Conservation (phyloP, 768 basidiomycete genomes). For the Lentinus tigrinus region DNA sequence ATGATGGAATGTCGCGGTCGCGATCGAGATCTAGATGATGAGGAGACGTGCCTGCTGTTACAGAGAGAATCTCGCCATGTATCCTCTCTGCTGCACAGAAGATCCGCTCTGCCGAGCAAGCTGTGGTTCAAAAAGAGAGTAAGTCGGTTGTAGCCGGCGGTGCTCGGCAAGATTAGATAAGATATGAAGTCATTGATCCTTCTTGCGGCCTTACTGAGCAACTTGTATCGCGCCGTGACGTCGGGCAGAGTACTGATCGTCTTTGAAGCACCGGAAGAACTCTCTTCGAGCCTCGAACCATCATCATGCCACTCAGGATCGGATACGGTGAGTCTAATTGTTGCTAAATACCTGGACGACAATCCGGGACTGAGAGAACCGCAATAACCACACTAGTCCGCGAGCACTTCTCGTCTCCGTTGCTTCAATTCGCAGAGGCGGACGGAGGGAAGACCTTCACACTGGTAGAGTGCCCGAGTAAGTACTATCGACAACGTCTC, state of each 20-base stretch:
- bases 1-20: too few relatives aligned
- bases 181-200: background rate
- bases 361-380: background rate
- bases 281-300: background rate
- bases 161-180: constrained; percentile 1
- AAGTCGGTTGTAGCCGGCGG: too few relatives aligned
- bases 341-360: background rate
- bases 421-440: constrained; percentile 77
- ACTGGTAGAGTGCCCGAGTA: constrained; percentile 88
- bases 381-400: constrained; percentile 47
- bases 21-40: too few relatives aligned
- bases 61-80: too few relatives aligned
- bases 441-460: constrained; percentile 75
- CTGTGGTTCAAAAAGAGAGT: too few relatives aligned
- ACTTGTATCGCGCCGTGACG: too few relatives aligned
- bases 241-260: too few relatives aligned
- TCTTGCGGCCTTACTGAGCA: too few relatives aligned
- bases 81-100: too few relatives aligned
- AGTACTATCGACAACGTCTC: constrained; percentile 15
- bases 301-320: constrained; percentile 9
- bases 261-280: too few relatives aligned
- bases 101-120: too few relatives aligned
- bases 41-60: too few relatives aligned
- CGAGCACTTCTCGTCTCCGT: constrained; percentile 90
- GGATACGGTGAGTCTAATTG: constrained; percentile 4